Conservation (phyloP, 345 rosid species). For the Geranium rotundifolium region DNA sequence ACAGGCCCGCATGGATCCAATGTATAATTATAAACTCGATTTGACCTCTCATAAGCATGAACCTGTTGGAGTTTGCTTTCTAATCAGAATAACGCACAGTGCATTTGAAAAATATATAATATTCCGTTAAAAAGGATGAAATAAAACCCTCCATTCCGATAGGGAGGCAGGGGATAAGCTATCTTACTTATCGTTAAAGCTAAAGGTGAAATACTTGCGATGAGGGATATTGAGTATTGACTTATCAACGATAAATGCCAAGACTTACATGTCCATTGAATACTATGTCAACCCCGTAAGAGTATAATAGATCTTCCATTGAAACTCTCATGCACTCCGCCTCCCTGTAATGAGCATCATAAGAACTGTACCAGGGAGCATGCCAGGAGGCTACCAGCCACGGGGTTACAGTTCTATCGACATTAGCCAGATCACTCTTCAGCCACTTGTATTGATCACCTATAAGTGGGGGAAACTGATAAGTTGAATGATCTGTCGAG, state of each 20-base stretch:
- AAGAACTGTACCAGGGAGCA: slow-evolving; percentile 85
- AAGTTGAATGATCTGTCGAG: neutral
- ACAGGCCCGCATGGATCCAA: slow-evolving; percentile 80
- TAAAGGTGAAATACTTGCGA: neutral
- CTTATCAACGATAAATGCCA: neutral
- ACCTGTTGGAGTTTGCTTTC: slow-evolving; percentile 32
- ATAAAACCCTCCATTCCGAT: no score
- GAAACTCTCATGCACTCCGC: slow-evolving; percentile 80
- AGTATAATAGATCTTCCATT: slow-evolving; percentile 66
- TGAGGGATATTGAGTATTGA: no score
- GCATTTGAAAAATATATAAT: neutral
- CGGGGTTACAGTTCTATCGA: slow-evolving; percentile 62
- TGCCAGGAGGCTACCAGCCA: slow-evolving; percentile 89
- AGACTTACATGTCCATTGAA: slow-evolving; percentile 68
- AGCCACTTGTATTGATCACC: slow-evolving; percentile 80
- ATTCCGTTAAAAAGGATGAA: neutral
- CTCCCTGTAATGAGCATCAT: slow-evolving; percentile 63
- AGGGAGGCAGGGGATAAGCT: neutral
- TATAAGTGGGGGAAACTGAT: slow-evolving; percentile 17
- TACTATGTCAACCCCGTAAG: slow-evolving; percentile 52
- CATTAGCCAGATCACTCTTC: slow-evolving; percentile 44
- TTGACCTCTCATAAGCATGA: slow-evolving; percentile 89
- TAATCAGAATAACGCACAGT: neutral
- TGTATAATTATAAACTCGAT: slow-evolving; percentile 67
- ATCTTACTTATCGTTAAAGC: neutral